These are phyloP conservation scores for Monosporascus ibericus DNA, from an alignment of 2,329 filamentous ascomycete genomes.

Conservation along the genomic window DNA sequence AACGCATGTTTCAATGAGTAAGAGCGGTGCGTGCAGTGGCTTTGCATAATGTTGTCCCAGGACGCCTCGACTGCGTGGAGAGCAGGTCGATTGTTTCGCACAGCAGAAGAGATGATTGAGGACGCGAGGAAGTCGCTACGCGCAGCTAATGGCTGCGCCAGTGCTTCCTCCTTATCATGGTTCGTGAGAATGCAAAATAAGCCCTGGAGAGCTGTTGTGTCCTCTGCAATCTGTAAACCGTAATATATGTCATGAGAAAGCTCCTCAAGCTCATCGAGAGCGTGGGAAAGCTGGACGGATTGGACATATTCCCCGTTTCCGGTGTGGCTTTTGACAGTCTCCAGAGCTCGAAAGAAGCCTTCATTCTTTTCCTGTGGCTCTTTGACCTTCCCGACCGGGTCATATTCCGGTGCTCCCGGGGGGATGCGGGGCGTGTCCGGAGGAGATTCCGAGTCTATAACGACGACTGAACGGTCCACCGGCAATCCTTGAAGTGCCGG, in stretches of 20 bases:
- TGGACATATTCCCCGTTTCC: slow-evolving; percentile 15
- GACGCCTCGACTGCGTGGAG: slow-evolving; percentile 43
- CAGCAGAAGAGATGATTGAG: slow-evolving; percentile 47
- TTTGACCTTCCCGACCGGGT: slow-evolving; percentile 51
- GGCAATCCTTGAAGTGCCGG: slow-evolving; percentile 44
- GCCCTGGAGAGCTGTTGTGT: slow-evolving; percentile 44
- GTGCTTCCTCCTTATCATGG: slow-evolving; percentile 15
- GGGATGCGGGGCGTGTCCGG: slow-evolving; percentile 30
- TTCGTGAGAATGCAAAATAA: slow-evolving; percentile 50
- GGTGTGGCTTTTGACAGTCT: slow-evolving; percentile 41
- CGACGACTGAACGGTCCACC: slow-evolving; percentile 45
- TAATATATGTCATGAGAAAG: slow-evolving; percentile 66
- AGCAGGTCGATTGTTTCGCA: slow-evolving; percentile 62
- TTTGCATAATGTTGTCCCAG: slow-evolving; percentile 38
- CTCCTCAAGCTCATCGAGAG: slow-evolving; percentile 54
- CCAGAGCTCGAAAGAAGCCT: slow-evolving; percentile 41
- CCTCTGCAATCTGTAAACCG: slow-evolving; percentile 55
- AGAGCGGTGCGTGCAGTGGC: slow-evolving; percentile 25
- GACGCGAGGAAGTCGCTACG: slow-evolving; percentile 45
- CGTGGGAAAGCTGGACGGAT: slow-evolving; percentile 35
- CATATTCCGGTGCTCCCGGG: slow-evolving; percentile 49
- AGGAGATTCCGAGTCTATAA: slow-evolving; percentile 44
- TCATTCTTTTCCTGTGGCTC: slow-evolving; percentile 36
- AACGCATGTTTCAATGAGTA: slow-evolving; percentile 30
- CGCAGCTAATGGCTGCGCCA: slow-evolving; percentile 17